Evolutionary conservation across 2,329 filamentous ascomycete species (phyloP).

Genomic region (Fusarium metavorans): DNA sequence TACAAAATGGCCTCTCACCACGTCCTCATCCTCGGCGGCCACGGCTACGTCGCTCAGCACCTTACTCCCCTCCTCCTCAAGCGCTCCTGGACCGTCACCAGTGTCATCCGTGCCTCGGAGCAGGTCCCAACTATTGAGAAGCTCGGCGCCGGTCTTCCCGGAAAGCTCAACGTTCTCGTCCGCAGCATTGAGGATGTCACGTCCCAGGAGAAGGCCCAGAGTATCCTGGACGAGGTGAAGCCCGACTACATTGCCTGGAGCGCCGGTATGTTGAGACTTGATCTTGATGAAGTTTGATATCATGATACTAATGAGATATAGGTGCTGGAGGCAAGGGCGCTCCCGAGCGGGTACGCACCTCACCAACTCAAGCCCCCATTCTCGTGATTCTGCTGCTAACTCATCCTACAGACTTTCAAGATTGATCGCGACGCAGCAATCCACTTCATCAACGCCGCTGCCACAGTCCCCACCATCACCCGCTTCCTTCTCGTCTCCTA

Average conservation of each 20-base stretch:
- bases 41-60: conserved; percentile 81
- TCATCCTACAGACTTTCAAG: conserved; percentile 60
- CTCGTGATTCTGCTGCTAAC: conserved; percentile 21
- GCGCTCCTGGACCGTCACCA: conserved; percentile 81
- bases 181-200: conserved; percentile 79
- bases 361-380: neutral
- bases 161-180: conserved; percentile 76
- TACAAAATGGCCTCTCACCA: conserved; percentile 53
- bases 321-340: conserved; percentile 71
- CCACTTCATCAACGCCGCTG: conserved; percentile 71
- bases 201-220: conserved; percentile 70
- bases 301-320: conserved; percentile 39
- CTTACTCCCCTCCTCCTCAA: conserved; percentile 82
- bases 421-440: conserved; percentile 74
- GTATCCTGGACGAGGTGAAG: conserved; percentile 70
- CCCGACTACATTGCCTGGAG: conserved; percentile 77
- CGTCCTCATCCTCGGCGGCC: conserved; percentile 82
- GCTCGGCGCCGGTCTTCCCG: conserved; percentile 68
- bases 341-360: conserved; percentile 56
- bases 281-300: neutral
- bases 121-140: conserved; percentile 74
- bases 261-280: conserved; percentile 62
- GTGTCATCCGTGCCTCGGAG: conserved; percentile 78
- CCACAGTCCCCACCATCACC: conserved; percentile 63
- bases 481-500: conserved; percentile 76